Evolutionary conservation across 2,329 filamentous ascomycete genomes (phyloP), one percentile per base, ranked within the genome.

Genomic region (Diaporthe destruens): DNA sequence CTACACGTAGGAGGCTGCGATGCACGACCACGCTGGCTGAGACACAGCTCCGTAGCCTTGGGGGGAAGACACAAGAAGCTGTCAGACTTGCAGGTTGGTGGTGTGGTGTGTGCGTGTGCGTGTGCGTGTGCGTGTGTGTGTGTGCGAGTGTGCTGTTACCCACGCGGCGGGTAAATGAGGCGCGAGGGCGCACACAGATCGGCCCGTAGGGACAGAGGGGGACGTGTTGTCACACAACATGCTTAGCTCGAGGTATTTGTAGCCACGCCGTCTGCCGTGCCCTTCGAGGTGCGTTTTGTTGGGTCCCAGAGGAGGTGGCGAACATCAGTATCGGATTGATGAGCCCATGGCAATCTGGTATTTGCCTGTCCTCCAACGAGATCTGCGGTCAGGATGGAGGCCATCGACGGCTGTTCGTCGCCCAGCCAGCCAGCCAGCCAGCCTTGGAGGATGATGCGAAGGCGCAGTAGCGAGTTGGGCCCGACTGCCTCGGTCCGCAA

Each of bases 31-130:
- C 29, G 44, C 67, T 59, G 44, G 54, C 61, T 66, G 61, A 66
- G 61, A 39, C 61, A 66, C 29, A 51, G 47, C 7, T 23, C 32
- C 61, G 61, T 18, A 39, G 61, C 61, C 11, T n/a, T 39, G 34
- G 68, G 34, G 12, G 12, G 32, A 42, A 16, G 23, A 18, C 29
- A 42, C 55, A 54, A 20, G 29, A 39, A 53, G 44, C 68, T 70
- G 68, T 61, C 68, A 70, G 44, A 70, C 57, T 61, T 70, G 55
- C 68, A 61, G 67, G 44, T 39, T 36, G 6, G 11, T 42, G 6
- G 16, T 16, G 39, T 23, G 55, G 36, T 53, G 56, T 59, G 36
- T 51, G n/a, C 29, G 34, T 47, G 47, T 23, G 36, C n/a, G 32
- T 67, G 34, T 34, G 55, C 39, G 36, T 69, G 20, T 36, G 32